phyloP scores from a whole-genome alignment of 2,329 filamentous ascomycete species.

The Stemphylium lycopersici region DNA sequence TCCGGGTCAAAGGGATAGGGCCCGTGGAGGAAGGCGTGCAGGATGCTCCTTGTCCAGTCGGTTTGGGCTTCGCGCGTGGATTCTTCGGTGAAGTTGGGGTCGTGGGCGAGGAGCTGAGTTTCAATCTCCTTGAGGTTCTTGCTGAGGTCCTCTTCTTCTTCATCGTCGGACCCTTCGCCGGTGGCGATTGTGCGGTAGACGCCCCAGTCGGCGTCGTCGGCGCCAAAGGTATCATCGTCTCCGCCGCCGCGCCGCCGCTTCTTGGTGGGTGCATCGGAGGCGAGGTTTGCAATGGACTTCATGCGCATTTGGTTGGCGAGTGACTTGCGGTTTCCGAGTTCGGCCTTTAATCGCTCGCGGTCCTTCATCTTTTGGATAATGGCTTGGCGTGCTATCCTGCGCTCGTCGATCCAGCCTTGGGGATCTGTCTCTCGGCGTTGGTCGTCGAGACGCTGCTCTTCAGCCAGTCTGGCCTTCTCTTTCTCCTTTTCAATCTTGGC shows the following conservation, averaged over 20 bases:
- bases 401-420: conserved; percentile 84
- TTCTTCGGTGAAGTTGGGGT: conserved; percentile 88
- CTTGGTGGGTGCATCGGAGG: conserved; percentile 82
- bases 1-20: conserved; percentile 84
- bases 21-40: conserved; percentile 89
- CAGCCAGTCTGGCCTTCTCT: conserved; percentile 82
- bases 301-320: conserved; percentile 95
- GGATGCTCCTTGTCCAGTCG: conserved; percentile 90
- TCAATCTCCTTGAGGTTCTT: conserved; percentile 77
- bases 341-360: conserved; percentile 87
- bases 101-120: conserved; percentile 81
- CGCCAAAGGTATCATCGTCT: conserved; percentile 95
- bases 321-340: conserved; percentile 95
- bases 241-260: conserved; percentile 84
- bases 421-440: conserved; percentile 84
- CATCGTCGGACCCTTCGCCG: conserved; percentile 80
- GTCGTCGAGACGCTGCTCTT: conserved; percentile 82
- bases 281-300: conserved; percentile 96
- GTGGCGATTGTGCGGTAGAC: conserved; percentile 93
- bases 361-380: conserved; percentile 88
- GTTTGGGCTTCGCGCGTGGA: conserved; percentile 89
- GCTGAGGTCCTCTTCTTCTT: conserved; percentile 87
- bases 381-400: conserved; percentile 72
- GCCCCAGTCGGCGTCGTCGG: conserved; percentile 97
- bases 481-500: conserved; percentile 95